phyloP scores from a whole-genome alignment of 148 eudicot genomes.

The Pharnaceum exiguum region DNA sequence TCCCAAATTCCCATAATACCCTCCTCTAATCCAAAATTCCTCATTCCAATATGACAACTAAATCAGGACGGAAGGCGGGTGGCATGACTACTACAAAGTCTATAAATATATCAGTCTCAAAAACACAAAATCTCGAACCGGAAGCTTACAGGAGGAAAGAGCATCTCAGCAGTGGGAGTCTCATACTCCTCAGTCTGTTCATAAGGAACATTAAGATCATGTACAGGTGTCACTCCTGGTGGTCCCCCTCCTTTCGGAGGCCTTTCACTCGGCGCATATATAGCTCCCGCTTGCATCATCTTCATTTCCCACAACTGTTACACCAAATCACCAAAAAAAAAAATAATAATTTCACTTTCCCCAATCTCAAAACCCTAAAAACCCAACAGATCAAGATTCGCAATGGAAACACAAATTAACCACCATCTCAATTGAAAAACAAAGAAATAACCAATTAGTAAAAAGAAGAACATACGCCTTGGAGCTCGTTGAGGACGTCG shows the following conservation, averaged over 20 bases:
- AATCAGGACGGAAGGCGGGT: too few species aligned
- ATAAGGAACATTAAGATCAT: constrained; percentile 93
- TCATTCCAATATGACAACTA: too few species aligned
- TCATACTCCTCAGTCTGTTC: constrained; percentile 94
- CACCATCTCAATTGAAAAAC: constrained; percentile 20
- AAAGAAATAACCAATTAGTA: constrained; percentile 1
- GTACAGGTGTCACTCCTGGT: constrained; percentile 72
- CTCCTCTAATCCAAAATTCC: too few species aligned
- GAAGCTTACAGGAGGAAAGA: constrained; percentile 81
- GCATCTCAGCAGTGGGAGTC: constrained; percentile 95
- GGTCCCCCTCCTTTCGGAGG: constrained; percentile 35
- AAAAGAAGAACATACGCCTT: constrained; percentile 43
- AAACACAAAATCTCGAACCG: too few species aligned
- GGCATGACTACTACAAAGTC: too few species aligned
- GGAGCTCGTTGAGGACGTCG: constrained; percentile 64
- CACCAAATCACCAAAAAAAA: constrained; percentile 3
- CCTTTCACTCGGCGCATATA: constrained; percentile 69
- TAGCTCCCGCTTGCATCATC: constrained; percentile 86
- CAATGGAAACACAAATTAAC: not conserved
- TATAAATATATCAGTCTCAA: too few species aligned
- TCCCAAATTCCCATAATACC: too few species aligned
- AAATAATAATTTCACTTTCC: constrained; percentile 7
- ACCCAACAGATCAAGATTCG: constrained; percentile 10
- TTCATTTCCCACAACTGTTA: constrained; percentile 86
- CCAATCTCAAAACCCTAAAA: constrained; percentile 27